phyloP scores from a whole-genome alignment of 83 land plant species.

The Picea abies region DNA sequence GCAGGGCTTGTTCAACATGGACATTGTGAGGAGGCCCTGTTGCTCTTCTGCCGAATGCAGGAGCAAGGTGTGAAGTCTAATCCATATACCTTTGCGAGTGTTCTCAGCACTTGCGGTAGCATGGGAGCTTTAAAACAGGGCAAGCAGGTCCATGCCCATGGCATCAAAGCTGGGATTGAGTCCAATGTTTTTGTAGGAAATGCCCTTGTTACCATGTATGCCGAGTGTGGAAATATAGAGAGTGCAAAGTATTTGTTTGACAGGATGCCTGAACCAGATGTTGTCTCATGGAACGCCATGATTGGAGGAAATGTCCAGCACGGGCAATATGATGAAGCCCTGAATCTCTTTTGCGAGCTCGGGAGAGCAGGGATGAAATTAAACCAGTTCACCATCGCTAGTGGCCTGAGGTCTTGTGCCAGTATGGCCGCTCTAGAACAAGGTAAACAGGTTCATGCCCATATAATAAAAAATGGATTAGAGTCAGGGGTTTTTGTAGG shows the following conservation, averaged over 20 bases:
- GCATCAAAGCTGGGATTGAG: conserved; percentile 25
- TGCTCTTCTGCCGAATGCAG: conserved; percentile 20
- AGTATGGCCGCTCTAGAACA: conserved; percentile 35
- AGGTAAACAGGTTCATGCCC: conserved; percentile 37
- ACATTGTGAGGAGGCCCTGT: conserved; percentile 27
- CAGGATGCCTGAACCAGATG: conserved; percentile 22
- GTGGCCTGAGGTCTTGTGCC: conserved; percentile 45
- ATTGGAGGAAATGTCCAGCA: conserved; percentile 32
- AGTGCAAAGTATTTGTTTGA: conserved; percentile 30
- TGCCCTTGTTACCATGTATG: conserved; percentile 52
- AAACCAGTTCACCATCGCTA: conserved; percentile 41
- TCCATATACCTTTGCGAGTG: conserved; percentile 33
- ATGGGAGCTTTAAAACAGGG: conserved; percentile 23
- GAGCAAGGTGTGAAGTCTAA: conserved; percentile 20
- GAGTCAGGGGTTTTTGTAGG: conserved; percentile 19
- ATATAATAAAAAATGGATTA: conserved; percentile 35
- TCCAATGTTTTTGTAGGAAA: conserved; percentile 35
- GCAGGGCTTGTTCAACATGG: conserved; percentile 30
- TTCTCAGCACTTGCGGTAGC: conserved; percentile 37
- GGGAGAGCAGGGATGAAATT: conserved; percentile 32
- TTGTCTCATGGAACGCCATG: conserved; percentile 56
- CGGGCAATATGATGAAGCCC: conserved; percentile 33
- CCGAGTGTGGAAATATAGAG: conserved; percentile 33
- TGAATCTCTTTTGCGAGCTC: conserved; percentile 43
- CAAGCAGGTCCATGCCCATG: conserved; percentile 35